A percentile compares a stretch with the other conserved stretches of the same genome.
Evolutionary conservation across 345 rosid genomes (phyloP).

Genomic region (Firmiana major): DNA sequence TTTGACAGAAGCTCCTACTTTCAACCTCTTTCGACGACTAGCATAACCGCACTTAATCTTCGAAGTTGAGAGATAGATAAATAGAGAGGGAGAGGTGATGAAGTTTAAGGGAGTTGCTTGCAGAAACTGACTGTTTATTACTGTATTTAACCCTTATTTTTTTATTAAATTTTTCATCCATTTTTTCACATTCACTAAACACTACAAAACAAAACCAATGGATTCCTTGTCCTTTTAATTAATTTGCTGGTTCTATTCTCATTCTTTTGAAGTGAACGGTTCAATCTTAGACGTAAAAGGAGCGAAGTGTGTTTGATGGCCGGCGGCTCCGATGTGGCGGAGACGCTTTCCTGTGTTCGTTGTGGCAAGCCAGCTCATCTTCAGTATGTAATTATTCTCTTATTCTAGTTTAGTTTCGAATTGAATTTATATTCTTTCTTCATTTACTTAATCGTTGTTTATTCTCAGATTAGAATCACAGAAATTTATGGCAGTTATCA

Average conservation of each 20-base stretch:
- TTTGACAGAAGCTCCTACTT: not conserved
- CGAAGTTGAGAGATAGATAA: not conserved
- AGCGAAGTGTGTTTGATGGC: constrained; percentile 31
- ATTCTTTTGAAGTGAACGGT: not conserved
- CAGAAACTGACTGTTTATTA: no score
- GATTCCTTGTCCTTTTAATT: not conserved
- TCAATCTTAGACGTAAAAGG: not conserved
- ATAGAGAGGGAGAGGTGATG: no score
- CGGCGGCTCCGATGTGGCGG: not conserved
- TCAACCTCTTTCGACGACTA: not conserved
- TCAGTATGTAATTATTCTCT: constrained; percentile 24
- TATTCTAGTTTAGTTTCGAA: not conserved
- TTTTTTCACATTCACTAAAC: no score
- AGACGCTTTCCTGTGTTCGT: constrained; percentile 39
- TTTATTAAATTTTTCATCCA: no score
- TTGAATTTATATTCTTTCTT: no score
- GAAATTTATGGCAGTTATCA: not conserved
- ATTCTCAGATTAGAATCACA: not conserved
- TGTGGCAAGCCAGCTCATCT: constrained; percentile 61
- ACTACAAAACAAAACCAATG: not conserved
- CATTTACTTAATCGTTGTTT: not conserved
- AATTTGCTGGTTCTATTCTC: not conserved
- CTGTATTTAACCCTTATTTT: not conserved
- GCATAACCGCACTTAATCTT: not conserved
- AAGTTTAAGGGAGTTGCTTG: not conserved